Evolutionary conservation across 2,329 filamentous ascomycete species (phyloP), one percentile per base, ranked within the genome.

Genomic region (Knufia petricola): DNA sequence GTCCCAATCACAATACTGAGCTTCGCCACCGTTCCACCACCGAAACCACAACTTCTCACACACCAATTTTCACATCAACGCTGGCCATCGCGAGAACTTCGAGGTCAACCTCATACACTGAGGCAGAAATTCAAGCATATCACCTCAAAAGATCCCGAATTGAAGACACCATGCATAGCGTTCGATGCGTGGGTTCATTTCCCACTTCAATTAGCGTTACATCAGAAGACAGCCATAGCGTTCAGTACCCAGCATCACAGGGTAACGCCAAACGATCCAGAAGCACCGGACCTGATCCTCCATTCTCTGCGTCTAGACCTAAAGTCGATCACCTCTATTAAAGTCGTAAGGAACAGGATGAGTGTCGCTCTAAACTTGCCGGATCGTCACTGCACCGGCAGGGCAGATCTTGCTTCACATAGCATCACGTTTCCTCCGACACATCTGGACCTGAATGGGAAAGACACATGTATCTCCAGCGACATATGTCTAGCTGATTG

Each of bases 91-190:
- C 32, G 45, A 1, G 34, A 19, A 12, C 34, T 47, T 12, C 24
- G 45, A 28, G 10, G 3, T 7, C 23, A 38, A 39, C 4, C 17
- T 30, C 45, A 47, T 30, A 47, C 12, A 8, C 21, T 47, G 9
- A 47, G 28, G 17, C 45, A 47, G 32, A 47, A 47, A 28, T 47
- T 47, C 21, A 38, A 20, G 24, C 45, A 38, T 28, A 19, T 47
- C 32, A 31, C 30, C 15, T 31, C 45, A 3, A 38, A 28, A 13
- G 41, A 44, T 32, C 41, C 41, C n/a, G 24, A 31, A 17, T 26
- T 44, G 12, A 31, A 32, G 19, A 44, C 41, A 21, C 41, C 41
- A 32, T 32, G 24, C 7, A 44, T 44, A 8, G 24, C 41, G 3
- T 44, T 44, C 41, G 3, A 31, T 19, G 41, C 41, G 9, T 44